phyloP scores from a whole-genome alignment of 345 rosid species.

The Sisymbrium altissimum region DNA sequence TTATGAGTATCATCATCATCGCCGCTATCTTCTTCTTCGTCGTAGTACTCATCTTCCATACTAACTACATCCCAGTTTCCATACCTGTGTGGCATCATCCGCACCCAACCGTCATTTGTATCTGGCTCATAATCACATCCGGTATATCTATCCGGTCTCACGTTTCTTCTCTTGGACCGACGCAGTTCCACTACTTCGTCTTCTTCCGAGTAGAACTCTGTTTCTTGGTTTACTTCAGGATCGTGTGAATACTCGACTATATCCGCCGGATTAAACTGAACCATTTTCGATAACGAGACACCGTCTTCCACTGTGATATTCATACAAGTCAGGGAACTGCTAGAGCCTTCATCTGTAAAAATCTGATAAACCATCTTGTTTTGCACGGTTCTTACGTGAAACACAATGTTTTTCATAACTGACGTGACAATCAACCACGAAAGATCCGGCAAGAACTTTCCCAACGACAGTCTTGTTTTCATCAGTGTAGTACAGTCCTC shows the following conservation, averaged over 20 bases:
- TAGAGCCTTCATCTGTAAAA: slow-evolving; percentile 38
- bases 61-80: not conserved
- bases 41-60: slow-evolving; percentile 37
- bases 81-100: slow-evolving; percentile 28
- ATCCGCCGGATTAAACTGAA: slow-evolving; percentile 36
- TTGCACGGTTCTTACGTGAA: slow-evolving; percentile 53
- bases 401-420: slow-evolving; percentile 44
- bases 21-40: slow-evolving; percentile 5
- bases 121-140: slow-evolving; percentile 23
- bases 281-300: slow-evolving; percentile 40
- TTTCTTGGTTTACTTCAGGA: slow-evolving; percentile 25
- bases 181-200: slow-evolving; percentile 52
- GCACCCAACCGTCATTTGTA: slow-evolving; percentile 14
- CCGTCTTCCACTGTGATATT: slow-evolving; percentile 55
- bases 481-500: slow-evolving; percentile 56
- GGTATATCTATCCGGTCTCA: slow-evolving; percentile 17
- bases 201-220: slow-evolving; percentile 12
- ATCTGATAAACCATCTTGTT: slow-evolving; percentile 67
- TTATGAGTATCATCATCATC: slow-evolving; percentile 3
- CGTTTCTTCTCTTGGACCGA: slow-evolving; percentile 34
- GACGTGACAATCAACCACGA: slow-evolving; percentile 71
- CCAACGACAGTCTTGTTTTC: slow-evolving; percentile 55
- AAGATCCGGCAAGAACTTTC: slow-evolving; percentile 66
- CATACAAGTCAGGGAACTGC: slow-evolving; percentile 35
- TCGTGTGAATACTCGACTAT: slow-evolving; percentile 26